Base-by-base conservation (phyloP, 2,329 filamentous ascomycete genomes). In the Ceratocystis eucalypticola region DNA sequence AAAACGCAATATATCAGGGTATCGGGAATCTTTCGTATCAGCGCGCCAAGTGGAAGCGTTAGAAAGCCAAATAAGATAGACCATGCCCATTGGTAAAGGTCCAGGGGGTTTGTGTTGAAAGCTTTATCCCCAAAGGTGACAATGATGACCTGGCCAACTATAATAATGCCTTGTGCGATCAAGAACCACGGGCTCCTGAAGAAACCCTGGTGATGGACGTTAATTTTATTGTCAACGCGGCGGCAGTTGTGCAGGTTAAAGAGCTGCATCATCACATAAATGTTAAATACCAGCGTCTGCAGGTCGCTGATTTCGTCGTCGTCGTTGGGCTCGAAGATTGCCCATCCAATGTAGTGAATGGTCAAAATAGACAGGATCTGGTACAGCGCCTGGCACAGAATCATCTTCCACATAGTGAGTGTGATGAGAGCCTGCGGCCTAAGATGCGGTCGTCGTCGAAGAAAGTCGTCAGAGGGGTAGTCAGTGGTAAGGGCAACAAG, bases 181-280 rank as follows among this genome's bases (percentile, higher is more conserved):
- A 88, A 79, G 76, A 94, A 94, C 82, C 89, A 92, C 69, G 81
- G 86, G 72, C 94, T 95, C 66, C 80, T 81, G 20, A 82, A 77
- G 57, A 93, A 82, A 30, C 88, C 88, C 73, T 93, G 88, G 69
- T 92, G 91, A 71, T 75, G 77, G 66, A 94, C 87, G 72, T 94
- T 92, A 75, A 92, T 85, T 68, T 85, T 85, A 74, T 85, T 85
- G 71, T 86, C 84, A 0, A 86, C 76, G 48, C 83, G 82, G 37
- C 84, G 80, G 71, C 83, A 84, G 74, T 87, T 87, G 76, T 85
- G 81, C 73, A 85, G 80, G 73, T 88, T 88, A 76, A 88, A 88
- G 69, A 88, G 86, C 71, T 88, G 86, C 80, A 88, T 84, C 84
- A 84, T 88, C 2, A 88, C 85, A 70, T 86, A 88, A 0, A 82